Base-by-base conservation (phyloP, 441 rosid species). In the Euphorbia corollata region DNA sequence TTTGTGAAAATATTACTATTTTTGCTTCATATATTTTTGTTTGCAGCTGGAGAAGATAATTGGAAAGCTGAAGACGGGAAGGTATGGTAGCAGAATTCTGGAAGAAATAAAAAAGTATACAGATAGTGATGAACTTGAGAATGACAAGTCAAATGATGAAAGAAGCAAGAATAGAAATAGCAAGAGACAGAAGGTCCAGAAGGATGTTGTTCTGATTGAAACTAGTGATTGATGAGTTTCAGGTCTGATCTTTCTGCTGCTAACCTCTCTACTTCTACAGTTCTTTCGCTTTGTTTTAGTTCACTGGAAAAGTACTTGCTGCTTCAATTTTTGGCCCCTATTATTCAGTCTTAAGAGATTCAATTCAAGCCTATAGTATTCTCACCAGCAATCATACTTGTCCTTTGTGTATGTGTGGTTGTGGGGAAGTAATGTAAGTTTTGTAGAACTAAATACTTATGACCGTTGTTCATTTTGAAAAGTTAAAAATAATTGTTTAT, bases 21-120 rank as follows among this genome's bases (percentile, higher is more conserved):
- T 20, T 9, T 45, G 20, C 34, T 48, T 3, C 55, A 10, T 15
- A 48, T 47, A 47, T 8, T 51, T 43, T 58, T 57, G 55, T 54
- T 64, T 80, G 83, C 90, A 93, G 99, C 72, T 91, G 85, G 96
- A 87, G 83, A 89, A 74, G 67, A 81, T 89, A 34, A 85, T 91
- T 64, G 99, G 99, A 64, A 91, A 85, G 73, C 61, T 93, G 69
- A 89, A 93, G 83, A 77, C 91, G 15, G 86, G 79, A 19, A 93
- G 83, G 71, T 93, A 85, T 16, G 98, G 96, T 27, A 81, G 70
- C 68, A 84, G 76, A 81, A 86, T 90, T 80, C 89, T 90, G 7
- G 87, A 86, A 82, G 87, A 82, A 79, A 84, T 88, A 23, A 69
- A 59, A 65, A 84, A 76, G 61, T 80, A 75, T 45, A 69, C 50